Evolutionary conservation across 2,329 filamentous ascomycete species (phyloP).

Genomic region (Calonectria pauciramosa): DNA sequence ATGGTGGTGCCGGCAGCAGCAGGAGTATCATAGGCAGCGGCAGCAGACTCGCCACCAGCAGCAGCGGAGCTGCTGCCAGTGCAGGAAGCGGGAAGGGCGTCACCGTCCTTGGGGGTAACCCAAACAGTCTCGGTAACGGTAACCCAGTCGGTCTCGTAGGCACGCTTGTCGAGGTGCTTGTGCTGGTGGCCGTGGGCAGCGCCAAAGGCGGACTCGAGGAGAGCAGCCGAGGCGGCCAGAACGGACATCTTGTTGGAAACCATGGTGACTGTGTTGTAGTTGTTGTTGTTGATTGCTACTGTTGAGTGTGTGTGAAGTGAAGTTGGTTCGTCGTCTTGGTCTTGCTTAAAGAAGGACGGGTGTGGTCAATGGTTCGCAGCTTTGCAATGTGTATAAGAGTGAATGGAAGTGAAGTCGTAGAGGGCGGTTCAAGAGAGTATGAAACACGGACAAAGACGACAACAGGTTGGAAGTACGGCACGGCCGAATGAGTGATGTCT

Average conservation of each 20-base stretch:
- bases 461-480: conserved; percentile 47
- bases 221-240: conserved; percentile 58
- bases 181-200: conserved; percentile 60
- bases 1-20: conserved; percentile 15
- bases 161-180: conserved; percentile 48
- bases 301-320: conserved; percentile 5
- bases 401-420: conserved; percentile 34
- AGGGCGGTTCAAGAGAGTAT: conserved; percentile 34
- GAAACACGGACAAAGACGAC: conserved; percentile 35
- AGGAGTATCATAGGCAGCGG: conserved; percentile 17
- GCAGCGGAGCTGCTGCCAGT: conserved; percentile 21
- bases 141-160: conserved; percentile 55
- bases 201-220: conserved; percentile 60
- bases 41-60: conserved; percentile 25
- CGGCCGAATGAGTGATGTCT: conserved; percentile 58
- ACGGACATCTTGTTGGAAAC: conserved; percentile 57
- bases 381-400: conserved; percentile 4
- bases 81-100: conserved; percentile 41
- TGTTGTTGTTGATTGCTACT: conserved; percentile 19
- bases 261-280: conserved; percentile 52
- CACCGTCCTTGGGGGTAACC: conserved; percentile 49
- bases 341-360: conserved; percentile 4
- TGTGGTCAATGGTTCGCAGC: conserved; percentile 24
- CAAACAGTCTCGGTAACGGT: conserved; percentile 58
- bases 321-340: neutral